Percentiles rank a stretch among this genome's conserved stretches.
Conservation (phyloP, 805 yeast genomes). For the Barnettozyma siamensis region DNA sequence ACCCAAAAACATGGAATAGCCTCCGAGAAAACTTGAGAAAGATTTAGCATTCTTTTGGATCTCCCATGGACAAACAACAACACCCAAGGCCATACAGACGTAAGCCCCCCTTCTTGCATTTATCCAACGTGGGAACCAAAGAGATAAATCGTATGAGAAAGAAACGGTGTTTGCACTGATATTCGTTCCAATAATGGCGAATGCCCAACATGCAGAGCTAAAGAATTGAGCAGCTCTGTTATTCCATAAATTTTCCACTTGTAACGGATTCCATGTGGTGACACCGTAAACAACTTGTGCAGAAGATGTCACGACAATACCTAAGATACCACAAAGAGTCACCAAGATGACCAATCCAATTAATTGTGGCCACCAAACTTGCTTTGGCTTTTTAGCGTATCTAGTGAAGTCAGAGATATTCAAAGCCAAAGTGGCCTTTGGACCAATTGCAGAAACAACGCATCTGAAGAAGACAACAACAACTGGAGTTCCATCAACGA, state of each 20-base stretch:
- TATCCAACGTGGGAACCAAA: slow-evolving; percentile 51
- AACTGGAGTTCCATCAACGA: slow-evolving; percentile 21
- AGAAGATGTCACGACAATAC: slow-evolving; percentile 30
- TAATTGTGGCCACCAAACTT: slow-evolving; percentile 28
- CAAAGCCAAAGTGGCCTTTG: slow-evolving; percentile 33
- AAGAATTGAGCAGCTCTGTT: slow-evolving; percentile 23
- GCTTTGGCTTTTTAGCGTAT: slow-evolving; percentile 28
- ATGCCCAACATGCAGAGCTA: slow-evolving; percentile 19
- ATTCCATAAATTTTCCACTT: slow-evolving; percentile 31
- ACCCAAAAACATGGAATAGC: slow-evolving; percentile 73
- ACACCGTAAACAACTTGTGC: slow-evolving; percentile 33
- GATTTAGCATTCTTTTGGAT: slow-evolving; percentile 45
- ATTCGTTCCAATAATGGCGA: slow-evolving; percentile 53
- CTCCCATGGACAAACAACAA: slow-evolving; percentile 76
- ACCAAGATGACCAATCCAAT: slow-evolving; percentile 27
- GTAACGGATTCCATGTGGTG: slow-evolving; percentile 40
- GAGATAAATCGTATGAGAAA: slow-evolving; percentile 52
- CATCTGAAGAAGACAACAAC: slow-evolving; percentile 23
- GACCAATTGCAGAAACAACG: slow-evolving; percentile 29
- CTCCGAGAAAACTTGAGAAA: slow-evolving; percentile 70
- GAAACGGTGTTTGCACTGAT: slow-evolving; percentile 62
- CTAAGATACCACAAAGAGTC: slow-evolving; percentile 27
- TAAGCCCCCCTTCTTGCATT: slow-evolving; percentile 58
- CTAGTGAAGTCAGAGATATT: slow-evolving; percentile 36
- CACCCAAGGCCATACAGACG: slow-evolving; percentile 62